Conservation (phyloP, 495 filamentous ascomycete species). For the Neurospora terricola region DNA sequence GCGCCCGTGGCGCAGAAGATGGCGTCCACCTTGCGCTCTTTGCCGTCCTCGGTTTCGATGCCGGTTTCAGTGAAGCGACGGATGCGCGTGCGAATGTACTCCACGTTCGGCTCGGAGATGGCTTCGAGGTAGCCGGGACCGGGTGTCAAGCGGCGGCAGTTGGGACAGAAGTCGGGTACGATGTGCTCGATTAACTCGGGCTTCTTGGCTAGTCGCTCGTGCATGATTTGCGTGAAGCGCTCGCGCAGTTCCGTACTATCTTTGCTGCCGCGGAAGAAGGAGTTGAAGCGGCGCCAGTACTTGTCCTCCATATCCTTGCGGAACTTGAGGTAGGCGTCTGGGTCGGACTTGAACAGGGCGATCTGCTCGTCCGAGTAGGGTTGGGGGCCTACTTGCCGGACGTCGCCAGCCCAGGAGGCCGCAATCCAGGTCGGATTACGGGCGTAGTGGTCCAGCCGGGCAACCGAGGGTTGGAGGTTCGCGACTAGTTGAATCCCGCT, state of each 20-base stretch:
- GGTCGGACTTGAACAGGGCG: conserved; percentile 32
- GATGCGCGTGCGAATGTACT: conserved; percentile 49
- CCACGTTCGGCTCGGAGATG: conserved; percentile 51
- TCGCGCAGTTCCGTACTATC: conserved; percentile 39
- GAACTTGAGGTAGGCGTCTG: conserved; percentile 30
- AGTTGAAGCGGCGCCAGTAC: conserved; percentile 47
- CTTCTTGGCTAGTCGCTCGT: conserved; percentile 40
- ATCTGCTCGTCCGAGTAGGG: conserved; percentile 40
- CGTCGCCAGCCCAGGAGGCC: conserved; percentile 34
- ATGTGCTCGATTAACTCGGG: conserved; percentile 45
- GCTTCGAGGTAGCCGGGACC: conserved; percentile 66
- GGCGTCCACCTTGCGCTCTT: conserved; percentile 42
- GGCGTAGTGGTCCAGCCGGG: conserved; percentile 52
- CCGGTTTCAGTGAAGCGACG: conserved; percentile 45
- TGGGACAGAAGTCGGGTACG: conserved; percentile 54
- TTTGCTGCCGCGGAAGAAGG: conserved; percentile 44
- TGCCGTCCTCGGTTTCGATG: conserved; percentile 45
- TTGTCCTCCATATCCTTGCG: conserved; percentile 43
- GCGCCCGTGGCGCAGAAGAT: conserved; percentile 63
- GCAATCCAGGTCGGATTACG: conserved; percentile 64
- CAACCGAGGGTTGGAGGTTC: conserved; percentile 42
- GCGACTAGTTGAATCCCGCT: conserved; percentile 51
- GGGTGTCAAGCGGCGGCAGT: conserved; percentile 61
- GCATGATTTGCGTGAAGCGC: conserved; percentile 43
- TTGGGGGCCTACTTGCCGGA: conserved; percentile 34